Conservation (phyloP, 1,284 basidiomycete species). For the Rhodofomes roseus region DNA sequence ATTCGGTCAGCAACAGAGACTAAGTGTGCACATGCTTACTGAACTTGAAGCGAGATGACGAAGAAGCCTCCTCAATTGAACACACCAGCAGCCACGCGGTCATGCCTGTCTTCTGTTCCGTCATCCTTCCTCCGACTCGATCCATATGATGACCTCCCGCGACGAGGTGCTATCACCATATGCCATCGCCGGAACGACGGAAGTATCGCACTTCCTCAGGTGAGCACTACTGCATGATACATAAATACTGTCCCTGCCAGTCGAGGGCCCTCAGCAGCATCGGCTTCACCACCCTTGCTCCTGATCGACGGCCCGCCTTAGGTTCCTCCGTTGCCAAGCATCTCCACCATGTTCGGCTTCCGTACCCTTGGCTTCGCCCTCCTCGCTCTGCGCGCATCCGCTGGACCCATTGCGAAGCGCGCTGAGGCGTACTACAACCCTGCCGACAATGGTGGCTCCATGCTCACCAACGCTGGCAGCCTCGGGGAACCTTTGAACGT, state of each 20-base stretch:
- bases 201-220: neutral
- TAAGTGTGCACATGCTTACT: neutral
- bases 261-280: neutral
- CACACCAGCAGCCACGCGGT: neutral
- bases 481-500: conserved; percentile 72
- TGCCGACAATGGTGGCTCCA: conserved; percentile 43
- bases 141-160: neutral
- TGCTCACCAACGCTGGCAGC: conserved; percentile 45
- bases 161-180: neutral
- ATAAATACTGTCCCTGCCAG: neutral
- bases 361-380: neutral
- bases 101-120: neutral
- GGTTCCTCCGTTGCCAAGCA: neutral
- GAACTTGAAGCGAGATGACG: neutral
- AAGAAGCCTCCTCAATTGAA: neutral
- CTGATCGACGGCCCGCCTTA: neutral
- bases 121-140: neutral
- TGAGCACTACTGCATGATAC: neutral
- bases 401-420: neutral
- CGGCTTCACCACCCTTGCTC: neutral
- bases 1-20: too few species aligned
- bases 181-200: neutral
- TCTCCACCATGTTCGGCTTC: neutral
- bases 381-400: neutral
- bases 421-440: conserved; percentile 43